Evolutionary conservation across 768 basidiomycete genomes (phyloP), one percentile per base, ranked within the genome.

Genomic region (Leccinum ochraceum): DNA sequence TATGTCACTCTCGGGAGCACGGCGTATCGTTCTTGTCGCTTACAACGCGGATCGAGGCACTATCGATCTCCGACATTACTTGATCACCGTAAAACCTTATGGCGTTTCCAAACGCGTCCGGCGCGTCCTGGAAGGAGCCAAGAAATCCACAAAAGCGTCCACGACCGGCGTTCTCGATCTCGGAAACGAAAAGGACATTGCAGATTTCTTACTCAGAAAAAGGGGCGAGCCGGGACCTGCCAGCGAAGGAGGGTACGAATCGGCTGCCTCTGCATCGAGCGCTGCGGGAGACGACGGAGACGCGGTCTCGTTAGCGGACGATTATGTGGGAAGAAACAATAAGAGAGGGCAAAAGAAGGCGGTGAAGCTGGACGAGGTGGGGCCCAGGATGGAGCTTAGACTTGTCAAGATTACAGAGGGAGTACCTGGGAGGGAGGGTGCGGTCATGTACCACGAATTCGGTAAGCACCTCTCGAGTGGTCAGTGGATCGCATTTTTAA

Each of bases 401-500:
- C 77, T 99, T 66, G 86, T 98, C 66, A 99, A 99, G 80, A 94
- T 99, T 60, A 85, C 88, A 17, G 96, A 98, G 73, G 96, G 97
- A 24, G 79, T 92, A 17, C 95, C 95, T 5, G 97, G 95, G 14
- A 95, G 88, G 67, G 94, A 96, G 74, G 94, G 97, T 6, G 86
- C 83, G 63, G 93, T 98, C 2, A 88, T 99, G 44, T 97, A 90
- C 78, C 97, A 99, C 72, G 88, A 92, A 76, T 91, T 97, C 68
- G 90, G 96, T 94, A 67, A 67, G 91, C 80, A 3, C 37, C 48
- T 46, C 34, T 22, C 32, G 28, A 53, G 51, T 3, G 52, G 3
- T 20, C 17, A 14, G 42, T 34, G 42, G n/a, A 34, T 53, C 7
- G 14, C 11, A 13, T 61, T 62, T 53, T 56, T 55, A 8, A 70